phyloP scores from a whole-genome alignment of 2,329 filamentous ascomycete genomes.

The Botryosphaeria dothidea region DNA sequence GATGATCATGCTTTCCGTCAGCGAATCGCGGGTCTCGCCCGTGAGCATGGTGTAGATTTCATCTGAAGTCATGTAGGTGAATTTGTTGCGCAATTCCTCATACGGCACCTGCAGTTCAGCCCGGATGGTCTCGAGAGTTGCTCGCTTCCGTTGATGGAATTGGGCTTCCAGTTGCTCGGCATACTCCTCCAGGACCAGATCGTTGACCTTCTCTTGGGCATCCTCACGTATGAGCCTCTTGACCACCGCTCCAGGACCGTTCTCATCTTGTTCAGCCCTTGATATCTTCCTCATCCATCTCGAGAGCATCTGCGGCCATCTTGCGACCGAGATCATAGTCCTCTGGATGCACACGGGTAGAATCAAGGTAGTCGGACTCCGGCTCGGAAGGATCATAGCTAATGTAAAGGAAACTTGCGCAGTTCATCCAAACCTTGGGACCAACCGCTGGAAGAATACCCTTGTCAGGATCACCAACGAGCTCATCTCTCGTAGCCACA shows the following conservation, averaged over 20 bases:
- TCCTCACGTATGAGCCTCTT: constrained; percentile 94
- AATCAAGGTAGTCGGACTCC: constrained; percentile 88
- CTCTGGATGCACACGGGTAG: constrained; percentile 95
- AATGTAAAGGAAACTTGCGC: constrained; percentile 91
- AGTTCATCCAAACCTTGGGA: constrained; percentile 92
- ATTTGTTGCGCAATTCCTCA: constrained; percentile 86
- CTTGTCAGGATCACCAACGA: constrained; percentile 83
- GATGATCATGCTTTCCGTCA: constrained; percentile 89
- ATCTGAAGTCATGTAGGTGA: constrained; percentile 67
- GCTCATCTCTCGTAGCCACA: constrained; percentile 69
- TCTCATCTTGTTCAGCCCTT: constrained; percentile 90
- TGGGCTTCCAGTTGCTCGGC: constrained; percentile 92
- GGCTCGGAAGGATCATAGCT: constrained; percentile 81
- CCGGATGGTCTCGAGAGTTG: constrained; percentile 93
- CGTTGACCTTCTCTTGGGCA: constrained; percentile 91
- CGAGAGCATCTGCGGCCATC: constrained; percentile 95
- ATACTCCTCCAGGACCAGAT: constrained; percentile 94
- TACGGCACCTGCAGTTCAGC: constrained; percentile 91
- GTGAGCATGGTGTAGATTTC: constrained; percentile 97
- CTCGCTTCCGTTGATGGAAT: constrained; percentile 91
- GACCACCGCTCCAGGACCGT: constrained; percentile 85
- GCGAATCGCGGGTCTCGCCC: constrained; percentile 81
- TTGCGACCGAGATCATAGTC: constrained; percentile 98
- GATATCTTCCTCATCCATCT: constrained; percentile 96
- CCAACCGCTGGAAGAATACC: constrained; percentile 74